Evolutionary conservation across 768 basidiomycete genomes (phyloP).

Genomic region (Podaxis pistillaris): DNA sequence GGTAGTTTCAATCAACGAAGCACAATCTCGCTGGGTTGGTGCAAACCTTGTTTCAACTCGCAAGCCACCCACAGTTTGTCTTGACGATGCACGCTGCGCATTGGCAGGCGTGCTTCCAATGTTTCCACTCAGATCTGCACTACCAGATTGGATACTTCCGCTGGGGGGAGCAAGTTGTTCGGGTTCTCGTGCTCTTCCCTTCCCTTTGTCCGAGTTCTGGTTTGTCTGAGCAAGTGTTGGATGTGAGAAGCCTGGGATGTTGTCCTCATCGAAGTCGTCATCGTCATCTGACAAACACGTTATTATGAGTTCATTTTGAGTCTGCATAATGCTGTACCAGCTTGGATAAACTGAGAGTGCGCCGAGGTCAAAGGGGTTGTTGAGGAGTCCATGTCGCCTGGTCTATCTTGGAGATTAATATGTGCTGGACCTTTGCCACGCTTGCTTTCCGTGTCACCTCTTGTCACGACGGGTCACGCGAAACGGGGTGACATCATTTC

Average conservation of each 20-base stretch:
- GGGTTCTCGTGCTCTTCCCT: slow-evolving; percentile 58
- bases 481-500: slow-evolving; percentile 28
- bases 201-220: slow-evolving; percentile 59
- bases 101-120: slow-evolving; percentile 55
- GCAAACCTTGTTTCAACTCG: slow-evolving; percentile 84
- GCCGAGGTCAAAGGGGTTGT: slow-evolving; percentile 53
- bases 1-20: background rate
- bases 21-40: background rate
- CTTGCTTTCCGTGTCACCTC: slow-evolving; percentile 26
- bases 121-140: slow-evolving; percentile 58
- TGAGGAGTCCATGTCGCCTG: slow-evolving; percentile 36
- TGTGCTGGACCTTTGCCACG: background rate
- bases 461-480: slow-evolving; percentile 22
- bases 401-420: background rate
- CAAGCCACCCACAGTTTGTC: slow-evolving; percentile 80
- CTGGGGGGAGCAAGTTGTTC: slow-evolving; percentile 48
- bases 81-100: slow-evolving; percentile 37
- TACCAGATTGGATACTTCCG: slow-evolving; percentile 25
- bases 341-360: slow-evolving; percentile 77
- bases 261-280: slow-evolving; percentile 79
- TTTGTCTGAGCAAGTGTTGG: slow-evolving; percentile 50
- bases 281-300: slow-evolving; percentile 53
- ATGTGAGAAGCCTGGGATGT: slow-evolving; percentile 77
- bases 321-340: slow-evolving; percentile 41
- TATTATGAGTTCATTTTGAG: background rate